Evolutionary conservation across 1,139 yeast species (phyloP).

Genomic region (Williopsis jadinii): DNA sequence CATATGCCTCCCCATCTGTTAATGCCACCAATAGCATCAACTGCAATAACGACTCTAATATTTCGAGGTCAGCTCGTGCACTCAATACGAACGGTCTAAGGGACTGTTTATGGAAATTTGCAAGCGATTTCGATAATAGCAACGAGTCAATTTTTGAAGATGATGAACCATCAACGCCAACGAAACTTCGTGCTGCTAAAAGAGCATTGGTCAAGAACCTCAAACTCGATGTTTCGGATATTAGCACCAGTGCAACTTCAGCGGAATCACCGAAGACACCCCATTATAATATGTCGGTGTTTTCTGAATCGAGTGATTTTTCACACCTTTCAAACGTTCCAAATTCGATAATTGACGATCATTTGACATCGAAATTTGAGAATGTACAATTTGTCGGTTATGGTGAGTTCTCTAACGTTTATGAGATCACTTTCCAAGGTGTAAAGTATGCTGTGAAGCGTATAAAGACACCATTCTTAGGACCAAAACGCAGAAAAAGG

Average conservation of each 20-base stretch:
- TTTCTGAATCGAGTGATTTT: slow-evolving; percentile 12
- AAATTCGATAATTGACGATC: slow-evolving; percentile 25
- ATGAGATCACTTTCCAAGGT: slow-evolving; percentile 60
- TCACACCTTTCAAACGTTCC: slow-evolving; percentile 2
- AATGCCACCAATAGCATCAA: too few species aligned
- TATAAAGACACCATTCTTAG: slow-evolving; percentile 47
- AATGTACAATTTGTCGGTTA: slow-evolving; percentile 66
- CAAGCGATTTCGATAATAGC: slow-evolving; percentile 32
- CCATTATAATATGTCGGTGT: slow-evolving; percentile 11
- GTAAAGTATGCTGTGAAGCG: slow-evolving; percentile 82
- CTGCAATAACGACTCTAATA: background rate
- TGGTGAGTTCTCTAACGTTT: slow-evolving; percentile 89
- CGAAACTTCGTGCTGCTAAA: slow-evolving; percentile 18
- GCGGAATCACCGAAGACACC: slow-evolving; percentile 18
- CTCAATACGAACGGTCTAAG: slow-evolving; percentile 28
- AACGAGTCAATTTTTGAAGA: slow-evolving; percentile 24
- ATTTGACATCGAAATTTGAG: slow-evolving; percentile 61
- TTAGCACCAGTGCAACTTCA: background rate
- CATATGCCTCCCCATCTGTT: slow-evolving; percentile 10
- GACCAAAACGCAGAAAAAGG: slow-evolving; percentile 44
- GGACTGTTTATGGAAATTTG: slow-evolving; percentile 29
- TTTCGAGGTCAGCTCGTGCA: slow-evolving; percentile 27
- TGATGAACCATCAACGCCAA: slow-evolving; percentile 22
- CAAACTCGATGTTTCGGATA: background rate
- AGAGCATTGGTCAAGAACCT: slow-evolving; percentile 21